These are phyloP conservation scores for Annulohypoxylon truncatum DNA, from an alignment of 2,329 filamentous ascomycete species.

Conservation along the genomic window DNA sequence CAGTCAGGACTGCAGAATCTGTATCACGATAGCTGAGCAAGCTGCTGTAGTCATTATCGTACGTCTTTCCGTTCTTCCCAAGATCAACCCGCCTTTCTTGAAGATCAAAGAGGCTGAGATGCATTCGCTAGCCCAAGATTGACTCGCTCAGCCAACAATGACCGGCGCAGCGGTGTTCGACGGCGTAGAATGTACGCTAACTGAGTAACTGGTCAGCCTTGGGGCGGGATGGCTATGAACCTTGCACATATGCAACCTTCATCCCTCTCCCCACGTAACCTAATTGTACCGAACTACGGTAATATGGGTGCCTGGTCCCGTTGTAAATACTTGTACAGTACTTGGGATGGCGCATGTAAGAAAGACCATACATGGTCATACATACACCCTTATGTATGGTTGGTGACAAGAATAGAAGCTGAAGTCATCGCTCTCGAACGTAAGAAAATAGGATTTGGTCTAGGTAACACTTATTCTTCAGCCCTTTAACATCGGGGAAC, in stretches of 20 bases:
- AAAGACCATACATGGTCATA: neutral
- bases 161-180: slow-evolving; percentile 4
- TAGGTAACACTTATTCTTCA: slow-evolving; percentile 5
- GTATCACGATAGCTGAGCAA: neutral
- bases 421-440: slow-evolving; percentile 22
- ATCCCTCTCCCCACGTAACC: slow-evolving; percentile 30
- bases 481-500: slow-evolving; percentile 13
- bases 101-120: slow-evolving; percentile 38
- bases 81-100: slow-evolving; percentile 3
- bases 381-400: neutral
- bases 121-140: slow-evolving; percentile 29
- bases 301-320: slow-evolving; percentile 28
- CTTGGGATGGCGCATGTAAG: slow-evolving; percentile 6
- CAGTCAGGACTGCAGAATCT: slow-evolving; percentile 6
- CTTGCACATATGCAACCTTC: slow-evolving; percentile 23
- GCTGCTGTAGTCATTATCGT: slow-evolving; percentile 4
- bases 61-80: neutral
- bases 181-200: neutral
- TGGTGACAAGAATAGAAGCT: slow-evolving; percentile 36
- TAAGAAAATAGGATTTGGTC: slow-evolving; percentile 5
- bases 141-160: slow-evolving; percentile 29
- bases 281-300: slow-evolving; percentile 26
- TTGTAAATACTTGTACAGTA: slow-evolving; percentile 24
- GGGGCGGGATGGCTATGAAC: slow-evolving; percentile 33
- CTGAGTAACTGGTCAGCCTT: slow-evolving; percentile 29